These are phyloP conservation scores for Phoma sp. DNA, from an alignment of 2,329 filamentous ascomycete species.

Conservation along the genomic window DNA sequence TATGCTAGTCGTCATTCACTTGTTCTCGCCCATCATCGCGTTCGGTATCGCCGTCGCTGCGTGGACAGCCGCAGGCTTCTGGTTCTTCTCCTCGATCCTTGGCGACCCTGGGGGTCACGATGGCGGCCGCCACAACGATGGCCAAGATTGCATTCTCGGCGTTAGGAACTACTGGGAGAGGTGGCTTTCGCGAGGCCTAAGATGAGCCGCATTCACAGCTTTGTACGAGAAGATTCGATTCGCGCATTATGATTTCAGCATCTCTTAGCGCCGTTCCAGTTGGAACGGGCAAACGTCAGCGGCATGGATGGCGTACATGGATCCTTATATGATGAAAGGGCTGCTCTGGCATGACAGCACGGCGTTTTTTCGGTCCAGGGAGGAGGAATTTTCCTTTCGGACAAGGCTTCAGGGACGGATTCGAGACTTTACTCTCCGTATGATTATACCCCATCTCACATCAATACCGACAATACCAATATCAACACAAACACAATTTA, in stretches of 20 bases:
- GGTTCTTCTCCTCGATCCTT: conserved; percentile 66
- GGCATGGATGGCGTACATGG: conserved; percentile 29
- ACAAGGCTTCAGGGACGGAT: conserved; percentile 4
- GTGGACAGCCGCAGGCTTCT: conserved; percentile 67
- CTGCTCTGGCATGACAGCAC: conserved; percentile 26
- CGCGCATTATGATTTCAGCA: conserved; percentile 3
- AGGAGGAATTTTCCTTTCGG: background rate
- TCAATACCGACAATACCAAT: background rate
- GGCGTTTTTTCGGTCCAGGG: conserved; percentile 22
- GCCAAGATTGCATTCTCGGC: conserved; percentile 63
- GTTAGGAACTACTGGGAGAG: conserved; percentile 67
- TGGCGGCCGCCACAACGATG: conserved; percentile 61
- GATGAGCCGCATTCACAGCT: conserved; percentile 15
- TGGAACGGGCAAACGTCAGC: conserved; percentile 24
- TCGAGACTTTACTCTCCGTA: conserved; percentile 13
- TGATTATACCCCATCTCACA: conserved; percentile 30
- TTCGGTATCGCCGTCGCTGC: conserved; percentile 62
- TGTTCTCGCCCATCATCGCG: conserved; percentile 63
- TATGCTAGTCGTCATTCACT: conserved; percentile 59
- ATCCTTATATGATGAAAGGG: conserved; percentile 10
- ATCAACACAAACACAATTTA: background rate
- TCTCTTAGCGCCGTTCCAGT: background rate
- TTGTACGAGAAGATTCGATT: background rate
- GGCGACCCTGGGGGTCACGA: conserved; percentile 67
- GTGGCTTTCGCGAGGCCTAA: conserved; percentile 57